Conservation (phyloP, 2,329 filamentous ascomycete species). For the Blastomyces parvus region DNA sequence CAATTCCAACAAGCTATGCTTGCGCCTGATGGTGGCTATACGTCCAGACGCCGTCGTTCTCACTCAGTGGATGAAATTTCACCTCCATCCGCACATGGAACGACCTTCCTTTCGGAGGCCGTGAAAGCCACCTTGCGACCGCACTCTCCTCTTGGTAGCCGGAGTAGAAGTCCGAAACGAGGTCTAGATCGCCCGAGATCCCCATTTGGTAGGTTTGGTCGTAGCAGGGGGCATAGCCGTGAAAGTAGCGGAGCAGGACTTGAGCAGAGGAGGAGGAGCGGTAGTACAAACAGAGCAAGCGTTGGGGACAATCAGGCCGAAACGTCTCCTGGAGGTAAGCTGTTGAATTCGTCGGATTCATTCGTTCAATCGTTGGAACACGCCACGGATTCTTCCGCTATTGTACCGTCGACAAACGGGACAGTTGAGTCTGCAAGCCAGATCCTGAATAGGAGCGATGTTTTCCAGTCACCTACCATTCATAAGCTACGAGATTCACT, state of each 20-base stretch:
- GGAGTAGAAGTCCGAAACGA: conserved; percentile 1
- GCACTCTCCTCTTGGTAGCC: conserved; percentile 32
- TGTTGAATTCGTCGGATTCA: conserved; percentile 61
- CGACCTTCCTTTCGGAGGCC: conserved; percentile 39
- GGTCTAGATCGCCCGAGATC: conserved; percentile 1
- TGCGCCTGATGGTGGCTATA: conserved; percentile 17
- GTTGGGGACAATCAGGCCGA: conserved; percentile 43
- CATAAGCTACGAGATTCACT: conserved; percentile 25
- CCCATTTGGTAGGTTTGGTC: conserved; percentile 37
- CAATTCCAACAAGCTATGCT: conserved; percentile 28
- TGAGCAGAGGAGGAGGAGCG: conserved; percentile 47
- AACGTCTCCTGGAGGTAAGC: conserved; percentile 43
- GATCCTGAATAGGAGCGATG: conserved; percentile 75
- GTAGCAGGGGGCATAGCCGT: conserved; percentile 34
- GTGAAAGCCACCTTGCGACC: conserved; percentile 55
- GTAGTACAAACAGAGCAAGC: conserved; percentile 50
- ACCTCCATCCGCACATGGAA: background rate
- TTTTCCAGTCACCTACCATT: conserved; percentile 73
- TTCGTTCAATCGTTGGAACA: conserved; percentile 65
- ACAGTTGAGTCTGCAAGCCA: conserved; percentile 76
- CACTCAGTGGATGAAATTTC: conserved; percentile 1
- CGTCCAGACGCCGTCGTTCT: conserved; percentile 5
- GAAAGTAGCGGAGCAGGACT: conserved; percentile 31
- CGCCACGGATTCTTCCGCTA: conserved; percentile 61
- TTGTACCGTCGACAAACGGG: conserved; percentile 62